Evolutionary conservation across 1,284 basidiomycete genomes (phyloP).

Genomic region (Lentinula novae-zelandiae): DNA sequence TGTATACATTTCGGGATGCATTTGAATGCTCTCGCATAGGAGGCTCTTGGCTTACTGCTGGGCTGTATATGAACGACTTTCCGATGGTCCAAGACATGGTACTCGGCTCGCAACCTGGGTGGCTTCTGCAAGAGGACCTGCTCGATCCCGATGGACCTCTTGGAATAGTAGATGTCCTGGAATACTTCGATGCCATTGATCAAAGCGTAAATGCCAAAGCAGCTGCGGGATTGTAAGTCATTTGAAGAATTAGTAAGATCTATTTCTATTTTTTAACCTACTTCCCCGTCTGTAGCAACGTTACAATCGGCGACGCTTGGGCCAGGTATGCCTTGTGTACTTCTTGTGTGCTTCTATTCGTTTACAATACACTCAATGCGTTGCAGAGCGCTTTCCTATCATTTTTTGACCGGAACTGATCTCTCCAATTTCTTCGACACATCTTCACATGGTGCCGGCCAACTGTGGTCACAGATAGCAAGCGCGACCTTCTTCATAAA

Average conservation of each 20-base stretch:
- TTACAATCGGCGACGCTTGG: slow-evolving; percentile 35
- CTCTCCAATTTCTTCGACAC: slow-evolving; percentile 27
- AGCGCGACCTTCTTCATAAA: slow-evolving; percentile 28
- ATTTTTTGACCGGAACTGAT: slow-evolving; percentile 37
- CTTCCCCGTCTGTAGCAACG: slow-evolving; percentile 6
- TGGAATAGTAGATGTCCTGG: slow-evolving; percentile 9
- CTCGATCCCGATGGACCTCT: slow-evolving; percentile 17
- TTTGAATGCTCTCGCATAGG: slow-evolving; percentile 24
- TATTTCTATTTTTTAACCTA: background rate
- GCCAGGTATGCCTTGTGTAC: slow-evolving; percentile 4
- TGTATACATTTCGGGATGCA: background rate
- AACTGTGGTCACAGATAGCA: background rate
- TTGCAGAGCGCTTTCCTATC: slow-evolving; percentile 27
- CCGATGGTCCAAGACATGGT: slow-evolving; percentile 34
- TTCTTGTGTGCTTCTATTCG: background rate
- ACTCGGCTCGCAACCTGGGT: slow-evolving; percentile 32
- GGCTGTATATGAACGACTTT: slow-evolving; percentile 35
- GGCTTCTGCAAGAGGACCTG: slow-evolving; percentile 29
- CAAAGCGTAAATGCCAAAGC: slow-evolving; percentile 30
- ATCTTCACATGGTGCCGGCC: slow-evolving; percentile 31
- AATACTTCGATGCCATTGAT: slow-evolving; percentile 22
- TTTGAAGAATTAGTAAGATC: background rate
- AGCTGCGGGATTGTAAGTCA: slow-evolving; percentile 11
- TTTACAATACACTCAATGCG: no score
- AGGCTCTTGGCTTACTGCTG: slow-evolving; percentile 34